phyloP scores from a whole-genome alignment of 2,329 filamentous ascomycete species.

The Paraphaeosphaeria minitans region DNA sequence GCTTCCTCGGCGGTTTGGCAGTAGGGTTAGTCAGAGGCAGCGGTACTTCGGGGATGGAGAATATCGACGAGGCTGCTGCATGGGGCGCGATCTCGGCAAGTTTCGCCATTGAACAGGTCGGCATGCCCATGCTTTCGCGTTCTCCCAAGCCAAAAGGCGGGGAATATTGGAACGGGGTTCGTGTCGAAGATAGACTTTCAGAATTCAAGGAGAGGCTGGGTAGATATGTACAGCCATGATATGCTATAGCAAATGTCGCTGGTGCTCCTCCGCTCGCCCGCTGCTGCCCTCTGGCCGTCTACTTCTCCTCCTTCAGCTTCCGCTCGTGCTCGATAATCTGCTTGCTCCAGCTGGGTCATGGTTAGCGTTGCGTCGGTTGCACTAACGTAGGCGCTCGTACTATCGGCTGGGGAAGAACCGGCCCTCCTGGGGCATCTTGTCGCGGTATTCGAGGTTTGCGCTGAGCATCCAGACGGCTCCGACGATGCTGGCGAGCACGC shows the following conservation, averaged over 20 bases:
- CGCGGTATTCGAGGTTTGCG: constrained; percentile 73
- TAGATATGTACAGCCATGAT: constrained; percentile 47
- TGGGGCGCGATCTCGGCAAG: constrained; percentile 86
- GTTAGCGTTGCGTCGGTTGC: constrained; percentile 33
- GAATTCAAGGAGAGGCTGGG: constrained; percentile 49
- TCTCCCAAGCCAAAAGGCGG: constrained; percentile 40
- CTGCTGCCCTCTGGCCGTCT: constrained; percentile 14
- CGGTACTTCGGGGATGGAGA: constrained; percentile 52
- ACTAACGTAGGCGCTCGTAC: constrained; percentile 58
- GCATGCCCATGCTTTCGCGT: constrained; percentile 67
- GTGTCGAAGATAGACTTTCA: constrained; percentile 49
- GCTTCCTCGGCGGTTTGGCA: constrained; percentile 72
- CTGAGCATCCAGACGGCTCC: constrained; percentile 73
- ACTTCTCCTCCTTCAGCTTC: constrained; percentile 46
- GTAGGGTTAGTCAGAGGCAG: constrained; percentile 58
- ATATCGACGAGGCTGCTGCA: constrained; percentile 71
- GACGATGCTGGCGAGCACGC: constrained; percentile 70
- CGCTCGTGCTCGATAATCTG: constrained; percentile 73
- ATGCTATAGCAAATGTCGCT: constrained; percentile 24
- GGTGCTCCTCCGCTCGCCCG: constrained; percentile 17
- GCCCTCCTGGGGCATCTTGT: constrained; percentile 75
- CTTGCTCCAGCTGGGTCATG: constrained; percentile 66
- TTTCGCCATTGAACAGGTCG: constrained; percentile 93
- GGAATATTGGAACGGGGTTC: constrained; percentile 57
- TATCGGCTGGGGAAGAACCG: constrained; percentile 84